Percentiles rank a stretch among this genome's conserved stretches.
phyloP scores from a whole-genome alignment of 1,284 basidiomycete species.

The Ustilago crameri region DNA sequence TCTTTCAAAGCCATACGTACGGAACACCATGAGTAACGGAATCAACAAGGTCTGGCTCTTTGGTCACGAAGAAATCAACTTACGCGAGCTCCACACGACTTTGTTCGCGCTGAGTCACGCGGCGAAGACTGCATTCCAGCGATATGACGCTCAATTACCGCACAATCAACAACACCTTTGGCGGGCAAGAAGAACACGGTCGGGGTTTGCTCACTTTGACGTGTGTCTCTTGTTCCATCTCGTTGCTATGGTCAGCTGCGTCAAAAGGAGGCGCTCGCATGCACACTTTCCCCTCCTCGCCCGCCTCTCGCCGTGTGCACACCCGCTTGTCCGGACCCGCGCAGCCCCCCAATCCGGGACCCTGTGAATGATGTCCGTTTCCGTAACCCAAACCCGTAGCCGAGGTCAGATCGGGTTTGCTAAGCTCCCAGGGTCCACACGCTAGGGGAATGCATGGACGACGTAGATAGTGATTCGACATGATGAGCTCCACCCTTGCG shows the following conservation, averaged over 20 bases:
- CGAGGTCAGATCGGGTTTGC: conserved; percentile 43
- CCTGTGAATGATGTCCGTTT: conserved; percentile 1
- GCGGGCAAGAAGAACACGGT: too few relatives aligned
- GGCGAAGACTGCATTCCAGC: conserved; percentile 1
- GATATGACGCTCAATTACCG: too few relatives aligned
- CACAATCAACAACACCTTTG: too few relatives aligned
- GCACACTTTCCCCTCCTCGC: neutral
- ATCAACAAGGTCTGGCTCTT: too few relatives aligned
- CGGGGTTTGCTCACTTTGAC: too few relatives aligned
- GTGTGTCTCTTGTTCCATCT: too few relatives aligned
- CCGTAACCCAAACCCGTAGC: conserved; percentile 32
- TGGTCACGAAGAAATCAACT: too few relatives aligned
- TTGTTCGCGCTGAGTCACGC: conserved; percentile 18
- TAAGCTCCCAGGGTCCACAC: conserved; percentile 27
- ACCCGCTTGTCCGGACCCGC: neutral
- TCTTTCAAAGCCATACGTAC: too few relatives aligned
- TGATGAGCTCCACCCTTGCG: conserved; percentile 8
- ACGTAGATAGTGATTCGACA: conserved; percentile 18
- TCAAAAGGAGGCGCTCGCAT: neutral
- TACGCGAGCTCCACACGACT: conserved; percentile 14
- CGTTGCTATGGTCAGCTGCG: conserved; percentile 17
- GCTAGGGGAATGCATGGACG: conserved; percentile 2
- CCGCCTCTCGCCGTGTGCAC: neutral
- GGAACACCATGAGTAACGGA: too few relatives aligned
- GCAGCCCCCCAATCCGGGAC: too few relatives aligned